Evolutionary conservation across 176 grass and related monocot species (phyloP).

Genomic region (Zoysia japonica): DNA sequence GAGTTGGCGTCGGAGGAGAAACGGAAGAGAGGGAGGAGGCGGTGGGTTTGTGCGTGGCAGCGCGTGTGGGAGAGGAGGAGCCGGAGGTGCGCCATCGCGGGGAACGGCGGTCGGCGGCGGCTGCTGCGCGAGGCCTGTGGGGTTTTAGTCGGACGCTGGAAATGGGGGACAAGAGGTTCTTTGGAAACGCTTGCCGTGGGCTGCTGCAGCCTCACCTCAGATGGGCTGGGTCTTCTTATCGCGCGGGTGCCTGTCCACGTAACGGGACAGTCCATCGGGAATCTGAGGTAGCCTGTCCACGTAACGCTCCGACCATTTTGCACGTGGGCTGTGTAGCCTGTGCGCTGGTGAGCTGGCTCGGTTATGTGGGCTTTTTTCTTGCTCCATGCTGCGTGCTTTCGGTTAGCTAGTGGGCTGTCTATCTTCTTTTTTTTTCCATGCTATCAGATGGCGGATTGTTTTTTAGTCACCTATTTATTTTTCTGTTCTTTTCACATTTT

Average conservation of each 20-base stretch:
- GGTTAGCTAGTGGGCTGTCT: too few relatives aligned
- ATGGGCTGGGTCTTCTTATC: neutral
- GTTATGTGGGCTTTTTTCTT: too few relatives aligned
- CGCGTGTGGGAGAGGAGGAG: slow-evolving; percentile 49
- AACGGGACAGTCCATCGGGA: too few relatives aligned
- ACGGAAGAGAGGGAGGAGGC: slow-evolving; percentile 38
- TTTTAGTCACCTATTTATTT: too few relatives aligned
- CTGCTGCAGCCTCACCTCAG: neutral
- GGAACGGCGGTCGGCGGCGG: slow-evolving; percentile 39
- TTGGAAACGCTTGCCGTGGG: neutral
- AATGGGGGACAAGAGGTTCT: slow-evolving; percentile 15
- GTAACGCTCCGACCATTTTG: too few relatives aligned
- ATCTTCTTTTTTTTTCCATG: too few relatives aligned
- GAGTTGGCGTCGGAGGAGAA: slow-evolving; percentile 50
- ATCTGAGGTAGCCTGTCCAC: too few relatives aligned
- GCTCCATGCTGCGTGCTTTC: too few relatives aligned
- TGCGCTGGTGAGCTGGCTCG: too few relatives aligned
- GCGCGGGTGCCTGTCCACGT: neutral
- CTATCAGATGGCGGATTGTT: too few relatives aligned
- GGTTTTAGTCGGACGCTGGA: slow-evolving; percentile 43
- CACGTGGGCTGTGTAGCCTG: too few relatives aligned
- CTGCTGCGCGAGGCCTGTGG: slow-evolving; percentile 36
- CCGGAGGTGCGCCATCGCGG: slow-evolving; percentile 68
- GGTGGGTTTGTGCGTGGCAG: slow-evolving; percentile 15
- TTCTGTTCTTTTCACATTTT: too few relatives aligned